Evolutionary conservation across 495 filamentous ascomycete genomes (phyloP).

Genomic region (Neurospora sp.): DNA sequence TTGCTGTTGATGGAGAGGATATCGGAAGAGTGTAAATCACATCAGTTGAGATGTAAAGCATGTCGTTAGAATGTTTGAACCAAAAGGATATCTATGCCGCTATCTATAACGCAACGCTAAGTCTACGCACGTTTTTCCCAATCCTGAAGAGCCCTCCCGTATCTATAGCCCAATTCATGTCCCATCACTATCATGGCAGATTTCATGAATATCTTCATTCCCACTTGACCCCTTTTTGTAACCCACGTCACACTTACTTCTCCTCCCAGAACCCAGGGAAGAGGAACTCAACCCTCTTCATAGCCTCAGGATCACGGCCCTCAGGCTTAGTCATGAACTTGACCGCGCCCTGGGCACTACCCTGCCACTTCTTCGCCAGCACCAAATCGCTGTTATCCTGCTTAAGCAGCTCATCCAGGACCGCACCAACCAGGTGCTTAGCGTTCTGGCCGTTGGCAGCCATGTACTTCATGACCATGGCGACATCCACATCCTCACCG

Average conservation of each 20-base stretch:
- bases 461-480: slow-evolving; percentile 98
- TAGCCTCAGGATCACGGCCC: slow-evolving; percentile 50
- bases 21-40: background rate
- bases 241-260: slow-evolving; percentile 7
- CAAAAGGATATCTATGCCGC: background rate
- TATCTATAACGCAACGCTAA: background rate
- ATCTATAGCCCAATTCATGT: background rate
- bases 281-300: slow-evolving; percentile 64
- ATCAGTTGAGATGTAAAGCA: background rate
- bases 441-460: slow-evolving; percentile 82
- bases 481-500: slow-evolving; percentile 72
- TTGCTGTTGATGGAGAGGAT: too few species aligned
- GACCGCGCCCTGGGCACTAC: slow-evolving; percentile 50
- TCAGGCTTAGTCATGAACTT: slow-evolving; percentile 64
- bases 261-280: slow-evolving; percentile 53
- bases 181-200: background rate
- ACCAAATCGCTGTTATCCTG: slow-evolving; percentile 68
- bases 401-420: slow-evolving; percentile 72
- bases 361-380: slow-evolving; percentile 63
- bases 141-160: background rate
- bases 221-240: background rate
- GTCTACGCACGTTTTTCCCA: background rate
- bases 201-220: background rate
- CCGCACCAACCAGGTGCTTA: slow-evolving; percentile 69
- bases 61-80: background rate